Percentiles rank a stretch among this genome's conserved stretches.
Conservation (phyloP, 305 asterid genomes). For the Salvia sclarea region DNA sequence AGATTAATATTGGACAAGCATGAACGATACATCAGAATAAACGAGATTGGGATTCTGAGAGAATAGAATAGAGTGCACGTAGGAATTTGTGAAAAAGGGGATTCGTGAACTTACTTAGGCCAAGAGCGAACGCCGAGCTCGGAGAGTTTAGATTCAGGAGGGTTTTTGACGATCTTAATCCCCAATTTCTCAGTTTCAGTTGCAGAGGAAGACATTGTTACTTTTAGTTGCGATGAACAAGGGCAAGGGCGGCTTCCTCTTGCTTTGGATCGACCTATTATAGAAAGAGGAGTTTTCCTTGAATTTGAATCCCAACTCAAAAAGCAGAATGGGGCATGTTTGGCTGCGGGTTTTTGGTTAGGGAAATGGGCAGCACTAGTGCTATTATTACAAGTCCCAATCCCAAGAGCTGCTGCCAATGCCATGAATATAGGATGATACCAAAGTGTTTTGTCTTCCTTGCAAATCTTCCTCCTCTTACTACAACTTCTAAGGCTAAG, state of each 20-base stretch:
- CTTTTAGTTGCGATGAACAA: background rate
- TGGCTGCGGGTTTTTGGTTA: conserved; percentile 24
- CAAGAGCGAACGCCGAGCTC: conserved; percentile 79
- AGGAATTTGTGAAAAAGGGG: background rate
- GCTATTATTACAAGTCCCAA: background rate
- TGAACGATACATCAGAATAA: background rate
- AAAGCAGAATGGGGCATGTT: conserved; percentile 20
- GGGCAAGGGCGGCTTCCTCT: too few species aligned
- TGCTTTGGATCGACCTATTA: background rate
- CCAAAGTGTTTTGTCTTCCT: background rate
- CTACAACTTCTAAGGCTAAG: background rate
- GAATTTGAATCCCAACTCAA: conserved; percentile 19
- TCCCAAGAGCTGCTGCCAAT: background rate
- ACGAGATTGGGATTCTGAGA: background rate
- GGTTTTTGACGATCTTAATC: conserved; percentile 56
- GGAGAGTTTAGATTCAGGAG: conserved; percentile 64
- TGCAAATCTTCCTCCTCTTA: background rate
- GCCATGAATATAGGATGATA: background rate
- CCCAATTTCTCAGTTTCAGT: conserved; percentile 57
- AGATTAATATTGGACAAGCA: background rate
- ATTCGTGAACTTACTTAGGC: conserved; percentile 55
- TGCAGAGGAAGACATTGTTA: conserved; percentile 31
- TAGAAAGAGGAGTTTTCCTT: background rate
- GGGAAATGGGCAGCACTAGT: background rate
- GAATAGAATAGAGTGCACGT: background rate